phyloP scores from a whole-genome alignment of 257 asterid species.

The Solanum clarkiae region DNA sequence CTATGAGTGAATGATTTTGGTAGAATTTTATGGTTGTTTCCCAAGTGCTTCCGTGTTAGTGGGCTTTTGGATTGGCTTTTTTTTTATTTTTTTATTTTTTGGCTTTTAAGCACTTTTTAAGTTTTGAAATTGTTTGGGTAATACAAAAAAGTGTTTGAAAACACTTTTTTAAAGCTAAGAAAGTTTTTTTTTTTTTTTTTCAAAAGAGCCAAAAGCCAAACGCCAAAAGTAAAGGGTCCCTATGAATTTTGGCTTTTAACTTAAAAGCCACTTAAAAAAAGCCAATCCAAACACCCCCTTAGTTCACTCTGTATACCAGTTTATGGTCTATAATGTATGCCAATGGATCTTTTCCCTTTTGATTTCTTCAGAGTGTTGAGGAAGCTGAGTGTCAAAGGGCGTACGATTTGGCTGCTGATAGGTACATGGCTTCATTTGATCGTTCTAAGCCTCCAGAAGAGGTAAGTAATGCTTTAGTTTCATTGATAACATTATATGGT shows the following conservation, averaged over 20 bases:
- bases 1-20: not conserved
- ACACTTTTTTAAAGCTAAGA: no score
- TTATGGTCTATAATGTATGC: not conserved
- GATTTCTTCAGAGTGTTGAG: constrained; percentile 66
- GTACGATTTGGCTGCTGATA: constrained; percentile 65
- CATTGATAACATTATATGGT: not conserved
- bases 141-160: no score
- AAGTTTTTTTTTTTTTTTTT: no score
- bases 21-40: not conserved
- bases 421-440: constrained; percentile 68
- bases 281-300: not conserved
- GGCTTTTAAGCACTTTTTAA: no score
- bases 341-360: not conserved
- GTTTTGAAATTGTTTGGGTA: no score
- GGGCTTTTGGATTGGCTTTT: no score
- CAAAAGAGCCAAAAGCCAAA: no score
- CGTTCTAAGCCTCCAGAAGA: constrained; percentile 89
- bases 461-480: constrained; percentile 32
- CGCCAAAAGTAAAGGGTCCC: no score
- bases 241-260: no score
- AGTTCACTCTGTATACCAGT: not conserved
- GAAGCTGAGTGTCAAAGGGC: constrained; percentile 98
- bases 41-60: not conserved
- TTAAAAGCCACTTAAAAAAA: no score
- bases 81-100: no score